Percentiles rank a stretch among this genome's conserved stretches.
Conservation (phyloP, 345 rosid species). For the Viola odorata region DNA sequence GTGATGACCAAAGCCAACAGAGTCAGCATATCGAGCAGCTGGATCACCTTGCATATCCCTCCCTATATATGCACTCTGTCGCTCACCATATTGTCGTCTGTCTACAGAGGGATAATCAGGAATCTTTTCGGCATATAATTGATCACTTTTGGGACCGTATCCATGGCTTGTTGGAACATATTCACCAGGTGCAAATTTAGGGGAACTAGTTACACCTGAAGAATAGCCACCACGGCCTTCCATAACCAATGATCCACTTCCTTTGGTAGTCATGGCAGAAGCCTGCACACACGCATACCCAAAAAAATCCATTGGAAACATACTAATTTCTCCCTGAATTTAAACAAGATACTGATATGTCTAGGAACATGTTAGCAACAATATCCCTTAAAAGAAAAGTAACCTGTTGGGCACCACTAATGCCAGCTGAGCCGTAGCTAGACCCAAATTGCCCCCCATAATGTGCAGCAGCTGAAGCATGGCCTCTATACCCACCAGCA, state of each 20-base stretch:
- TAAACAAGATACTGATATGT: too few relatives aligned
- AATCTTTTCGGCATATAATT: constrained; percentile 64
- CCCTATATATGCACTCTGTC: constrained; percentile 56
- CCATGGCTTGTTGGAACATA: constrained; percentile 60
- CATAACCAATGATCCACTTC: constrained; percentile 45
- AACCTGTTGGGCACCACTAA: constrained; percentile 66
- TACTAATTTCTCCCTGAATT: too few relatives aligned
- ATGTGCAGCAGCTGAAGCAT: constrained; percentile 49
- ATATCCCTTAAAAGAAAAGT: neutral
- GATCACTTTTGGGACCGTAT: constrained; percentile 71
- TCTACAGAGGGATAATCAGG: constrained; percentile 64
- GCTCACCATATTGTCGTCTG: constrained; percentile 69
- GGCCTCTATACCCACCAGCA: constrained; percentile 57
- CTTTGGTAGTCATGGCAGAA: constrained; percentile 43
- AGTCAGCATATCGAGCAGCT: constrained; percentile 59
- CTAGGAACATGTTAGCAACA: too few relatives aligned
- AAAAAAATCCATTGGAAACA: neutral
- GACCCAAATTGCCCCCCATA: constrained; percentile 70
- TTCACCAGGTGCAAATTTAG: constrained; percentile 65
- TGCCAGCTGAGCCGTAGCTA: constrained; percentile 52
- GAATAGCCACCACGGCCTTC: constrained; percentile 69
- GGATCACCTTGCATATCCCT: constrained; percentile 75
- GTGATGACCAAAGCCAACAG: constrained; percentile 61
- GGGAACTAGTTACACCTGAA: constrained; percentile 61
- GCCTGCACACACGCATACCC: constrained; percentile 24